Evolutionary conservation across 2,329 filamentous ascomycete species (phyloP), one percentile per base, ranked within the genome.

Genomic region (Stemphylium beticola): DNA sequence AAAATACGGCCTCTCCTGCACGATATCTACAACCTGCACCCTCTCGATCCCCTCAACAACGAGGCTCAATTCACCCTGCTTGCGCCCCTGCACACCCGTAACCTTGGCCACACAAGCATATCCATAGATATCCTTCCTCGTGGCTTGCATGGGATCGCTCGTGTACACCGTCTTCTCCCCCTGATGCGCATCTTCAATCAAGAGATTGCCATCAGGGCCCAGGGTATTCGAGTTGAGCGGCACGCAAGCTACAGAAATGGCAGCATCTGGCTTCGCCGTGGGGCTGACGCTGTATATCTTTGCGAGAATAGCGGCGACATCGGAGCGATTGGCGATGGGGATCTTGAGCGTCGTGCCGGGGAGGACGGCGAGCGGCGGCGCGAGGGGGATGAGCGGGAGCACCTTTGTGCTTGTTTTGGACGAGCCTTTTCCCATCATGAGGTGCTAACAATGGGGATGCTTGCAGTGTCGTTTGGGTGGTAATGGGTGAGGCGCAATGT

Each of bases 291-390:
- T 90, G 77, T 96, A 93, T 56, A 96, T 85, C 65, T 89, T 88
- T 17, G 92, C 90, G 53, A 99, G 86, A 39, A 98, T 85, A 45
- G 93, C 90, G 48, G 92, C 89, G 63, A 98, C 89, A 76, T 98
- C 95, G 63, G 91, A 87, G 46, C 93, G 91, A 75, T 88, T 87
- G 36, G 88, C 86, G 47, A 97, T 88, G 49, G 91, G 87, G 62
- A 98, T 90, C 65, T 93, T 89, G 66, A 96, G 85, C 45, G 93
- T 87, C 52, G 93, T 87, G 58, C 92, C 92, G 4, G 95, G 95
- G 9, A 96, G 85, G 36, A 98, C 86, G 63, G 97, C 90, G 58
- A 87, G 85, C 62, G 89, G 90, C 69, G 88, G 87, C 48, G 91
- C 86, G 38, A 98, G 85, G 33, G 92, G 91, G 64, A 98, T 89